These are phyloP conservation scores for Aethionema arabicum DNA, from an alignment of 345 rosid species.

Conservation along the genomic window DNA sequence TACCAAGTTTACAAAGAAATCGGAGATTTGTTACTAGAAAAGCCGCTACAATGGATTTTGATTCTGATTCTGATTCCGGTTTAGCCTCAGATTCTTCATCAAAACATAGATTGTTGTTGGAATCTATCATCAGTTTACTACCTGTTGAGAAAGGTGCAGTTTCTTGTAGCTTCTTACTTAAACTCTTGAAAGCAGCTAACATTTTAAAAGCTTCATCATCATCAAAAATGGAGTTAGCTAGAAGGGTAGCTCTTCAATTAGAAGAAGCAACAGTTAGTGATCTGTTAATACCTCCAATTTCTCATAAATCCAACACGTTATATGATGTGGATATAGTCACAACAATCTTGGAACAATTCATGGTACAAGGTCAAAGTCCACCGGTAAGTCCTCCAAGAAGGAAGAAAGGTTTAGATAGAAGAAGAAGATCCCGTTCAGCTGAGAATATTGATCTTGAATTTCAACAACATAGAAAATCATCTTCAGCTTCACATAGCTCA, in stretches of 20 bases:
- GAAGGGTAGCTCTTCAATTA: slow-evolving; percentile 77
- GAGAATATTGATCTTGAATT: slow-evolving; percentile 81
- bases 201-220: slow-evolving; percentile 68
- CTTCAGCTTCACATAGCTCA: slow-evolving; percentile 93
- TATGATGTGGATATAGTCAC: slow-evolving; percentile 80
- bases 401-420: slow-evolving; percentile 58
- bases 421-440: slow-evolving; percentile 91
- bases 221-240: slow-evolving; percentile 75
- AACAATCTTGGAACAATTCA: slow-evolving; percentile 79
- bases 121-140: slow-evolving; percentile 79
- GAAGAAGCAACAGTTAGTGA: slow-evolving; percentile 85
- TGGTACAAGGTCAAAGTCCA: slow-evolving; percentile 91
- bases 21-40: slow-evolving; percentile 36
- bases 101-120: slow-evolving; percentile 72
- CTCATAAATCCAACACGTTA: slow-evolving; percentile 43
- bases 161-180: slow-evolving; percentile 83
- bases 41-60: slow-evolving; percentile 20
- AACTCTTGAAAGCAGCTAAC: slow-evolving; percentile 79
- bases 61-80: slow-evolving; percentile 65
- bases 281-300: slow-evolving; percentile 68
- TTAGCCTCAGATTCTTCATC: slow-evolving; percentile 50
- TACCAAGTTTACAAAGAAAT: slow-evolving; percentile 61
- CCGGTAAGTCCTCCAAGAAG: slow-evolving; percentile 84
- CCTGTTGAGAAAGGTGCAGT: slow-evolving; percentile 78
- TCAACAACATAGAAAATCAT: slow-evolving; percentile 89